A percentile compares a stretch with the other conserved stretches of the same genome.
phyloP scores from a whole-genome alignment of 2,329 filamentous ascomycete genomes.

The Onygena corvina region DNA sequence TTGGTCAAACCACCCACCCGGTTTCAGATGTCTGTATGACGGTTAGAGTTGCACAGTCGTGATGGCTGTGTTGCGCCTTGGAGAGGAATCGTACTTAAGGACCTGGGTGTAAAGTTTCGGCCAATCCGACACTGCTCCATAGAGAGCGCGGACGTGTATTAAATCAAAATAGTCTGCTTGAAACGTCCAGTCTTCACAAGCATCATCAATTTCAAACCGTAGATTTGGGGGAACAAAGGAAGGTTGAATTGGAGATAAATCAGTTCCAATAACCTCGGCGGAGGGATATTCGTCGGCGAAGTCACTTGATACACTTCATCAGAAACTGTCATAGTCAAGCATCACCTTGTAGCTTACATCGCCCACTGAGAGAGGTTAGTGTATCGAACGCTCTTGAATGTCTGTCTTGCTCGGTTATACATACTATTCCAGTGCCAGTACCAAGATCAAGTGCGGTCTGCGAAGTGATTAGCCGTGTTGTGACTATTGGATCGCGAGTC shows the following conservation, averaged over 20 bases:
- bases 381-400: background rate
- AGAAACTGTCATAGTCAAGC: background rate
- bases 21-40: slow-evolving; percentile 16
- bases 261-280: slow-evolving; percentile 48
- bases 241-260: slow-evolving; percentile 53
- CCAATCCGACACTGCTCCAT: slow-evolving; percentile 18
- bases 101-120: slow-evolving; percentile 18
- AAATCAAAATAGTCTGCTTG: slow-evolving; percentile 39
- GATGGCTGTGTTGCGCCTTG: background rate
- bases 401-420: background rate
- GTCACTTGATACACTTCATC: slow-evolving; percentile 17
- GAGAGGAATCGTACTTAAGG: slow-evolving; percentile 13
- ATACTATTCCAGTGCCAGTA: slow-evolving; percentile 16
- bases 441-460: slow-evolving; percentile 17
- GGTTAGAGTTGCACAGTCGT: background rate
- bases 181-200: slow-evolving; percentile 45
- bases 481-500: background rate
- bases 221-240: slow-evolving; percentile 53
- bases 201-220: slow-evolving; percentile 57
- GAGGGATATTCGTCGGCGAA: slow-evolving; percentile 35
- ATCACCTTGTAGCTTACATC: slow-evolving; percentile 6
- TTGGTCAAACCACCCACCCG: slow-evolving; percentile 21
- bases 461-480: background rate
- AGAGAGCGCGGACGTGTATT: slow-evolving; percentile 35
- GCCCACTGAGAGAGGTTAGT: slow-evolving; percentile 7